A percentile compares a stretch with the other conserved stretches of the same genome.
Evolutionary conservation across 2,329 filamentous ascomycete species (phyloP).

Genomic region (Xylaria sp.): DNA sequence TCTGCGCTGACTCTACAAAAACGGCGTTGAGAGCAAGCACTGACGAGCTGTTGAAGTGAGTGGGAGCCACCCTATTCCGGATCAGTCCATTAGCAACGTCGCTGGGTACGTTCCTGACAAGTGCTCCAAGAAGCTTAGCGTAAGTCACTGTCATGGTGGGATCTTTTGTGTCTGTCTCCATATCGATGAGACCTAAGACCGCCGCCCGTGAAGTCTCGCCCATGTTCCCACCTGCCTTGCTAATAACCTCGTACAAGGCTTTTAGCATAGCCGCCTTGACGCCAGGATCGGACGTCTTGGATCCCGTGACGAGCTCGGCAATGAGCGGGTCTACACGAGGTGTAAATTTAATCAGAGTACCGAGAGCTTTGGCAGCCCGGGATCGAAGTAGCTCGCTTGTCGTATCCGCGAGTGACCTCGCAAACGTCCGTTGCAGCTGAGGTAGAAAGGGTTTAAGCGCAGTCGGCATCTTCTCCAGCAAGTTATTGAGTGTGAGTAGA

Average conservation of each 20-base stretch:
- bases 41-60: slow-evolving; percentile 79
- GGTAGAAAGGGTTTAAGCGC: slow-evolving; percentile 97
- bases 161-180: slow-evolving; percentile 79
- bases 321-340: slow-evolving; percentile 96
- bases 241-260: slow-evolving; percentile 94
- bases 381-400: slow-evolving; percentile 88
- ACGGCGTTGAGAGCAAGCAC: slow-evolving; percentile 90
- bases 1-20: slow-evolving; percentile 79
- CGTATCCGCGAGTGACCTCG: slow-evolving; percentile 92
- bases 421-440: slow-evolving; percentile 95
- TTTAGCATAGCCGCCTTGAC: slow-evolving; percentile 97
- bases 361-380: slow-evolving; percentile 90
- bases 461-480: slow-evolving; percentile 94
- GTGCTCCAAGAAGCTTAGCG: slow-evolving; percentile 86
- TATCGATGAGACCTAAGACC: slow-evolving; percentile 90
- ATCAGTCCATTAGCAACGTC: slow-evolving; percentile 70
- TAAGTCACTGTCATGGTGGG: slow-evolving; percentile 87
- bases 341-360: slow-evolving; percentile 94
- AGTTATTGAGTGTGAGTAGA: slow-evolving; percentile 90
- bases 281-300: slow-evolving; percentile 86
- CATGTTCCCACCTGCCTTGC: slow-evolving; percentile 95
- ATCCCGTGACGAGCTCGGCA: slow-evolving; percentile 90
- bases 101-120: slow-evolving; percentile 84
- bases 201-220: slow-evolving; percentile 86
- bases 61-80: slow-evolving; percentile 81